Conservation (phyloP, 1,284 basidiomycete genomes). For the Boletus smithii region DNA sequence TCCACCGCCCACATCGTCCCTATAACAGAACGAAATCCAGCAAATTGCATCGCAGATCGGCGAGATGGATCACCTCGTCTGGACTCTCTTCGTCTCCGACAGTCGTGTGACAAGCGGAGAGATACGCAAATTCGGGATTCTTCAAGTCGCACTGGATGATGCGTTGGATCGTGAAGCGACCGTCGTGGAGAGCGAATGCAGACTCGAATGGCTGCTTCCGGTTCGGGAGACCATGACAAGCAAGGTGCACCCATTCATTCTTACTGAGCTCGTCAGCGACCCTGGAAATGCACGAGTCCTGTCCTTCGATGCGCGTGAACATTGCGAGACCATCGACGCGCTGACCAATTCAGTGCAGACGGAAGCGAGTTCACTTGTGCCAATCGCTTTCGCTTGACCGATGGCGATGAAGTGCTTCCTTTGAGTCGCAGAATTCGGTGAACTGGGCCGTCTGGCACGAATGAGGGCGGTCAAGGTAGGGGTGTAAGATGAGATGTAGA, state of each 20-base stretch:
- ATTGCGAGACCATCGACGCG: too few relatives aligned
- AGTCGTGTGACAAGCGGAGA: constrained; percentile 31
- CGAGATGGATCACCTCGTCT: constrained; percentile 28
- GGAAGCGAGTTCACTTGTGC: not conserved
- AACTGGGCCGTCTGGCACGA: too few relatives aligned
- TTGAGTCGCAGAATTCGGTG: too few relatives aligned
- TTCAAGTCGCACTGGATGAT: constrained; percentile 21
- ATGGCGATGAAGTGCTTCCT: too few relatives aligned
- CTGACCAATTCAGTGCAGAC: not conserved
- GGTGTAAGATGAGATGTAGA: too few relatives aligned
- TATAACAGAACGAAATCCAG: constrained; percentile 1
- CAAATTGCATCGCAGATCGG: not conserved
- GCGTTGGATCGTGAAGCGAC: constrained; percentile 19
- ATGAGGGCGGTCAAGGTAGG: too few relatives aligned
- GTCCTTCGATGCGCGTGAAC: too few relatives aligned
- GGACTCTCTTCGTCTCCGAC: constrained; percentile 12
- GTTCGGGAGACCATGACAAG: constrained; percentile 15
- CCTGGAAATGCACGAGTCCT: not conserved
- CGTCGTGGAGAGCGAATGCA: constrained; percentile 22
- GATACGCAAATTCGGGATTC: constrained; percentile 32
- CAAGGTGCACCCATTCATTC: constrained; percentile 2
- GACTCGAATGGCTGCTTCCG: constrained; percentile 19
- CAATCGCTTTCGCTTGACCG: too few relatives aligned
- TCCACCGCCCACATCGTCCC: not conserved
- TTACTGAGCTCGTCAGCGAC: constrained; percentile 6